phyloP scores from a whole-genome alignment of 352 stramenopile species.

The Globisporangium solare region DNA sequence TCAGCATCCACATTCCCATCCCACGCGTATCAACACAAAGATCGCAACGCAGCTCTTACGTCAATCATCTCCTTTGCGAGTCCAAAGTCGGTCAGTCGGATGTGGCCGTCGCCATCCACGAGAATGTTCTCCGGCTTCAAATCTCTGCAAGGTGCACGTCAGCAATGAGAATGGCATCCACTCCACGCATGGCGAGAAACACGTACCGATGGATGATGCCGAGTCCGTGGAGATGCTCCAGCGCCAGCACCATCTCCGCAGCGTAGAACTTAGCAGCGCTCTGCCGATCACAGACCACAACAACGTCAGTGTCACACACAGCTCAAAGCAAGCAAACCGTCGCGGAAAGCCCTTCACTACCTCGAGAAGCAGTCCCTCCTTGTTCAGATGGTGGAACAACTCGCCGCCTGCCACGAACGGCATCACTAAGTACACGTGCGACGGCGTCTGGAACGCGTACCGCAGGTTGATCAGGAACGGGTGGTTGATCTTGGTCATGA shows the following conservation, averaged over 20 bases:
- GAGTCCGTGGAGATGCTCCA: slow-evolving; percentile 69
- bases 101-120: slow-evolving; percentile 75
- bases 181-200: neutral
- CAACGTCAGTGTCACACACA: neutral
- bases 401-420: slow-evolving; percentile 65
- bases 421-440: slow-evolving; percentile 84
- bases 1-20: neutral
- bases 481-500: slow-evolving; percentile 86
- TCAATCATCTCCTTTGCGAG: slow-evolving; percentile 75
- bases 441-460: slow-evolving; percentile 80
- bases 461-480: slow-evolving; percentile 77
- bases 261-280: slow-evolving; percentile 77
- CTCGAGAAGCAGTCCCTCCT: slow-evolving; percentile 58
- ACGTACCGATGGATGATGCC: slow-evolving; percentile 75
- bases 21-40: neutral
- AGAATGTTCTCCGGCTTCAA: slow-evolving; percentile 86
- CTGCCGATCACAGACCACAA: slow-evolving; percentile 8
- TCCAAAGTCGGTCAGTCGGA: slow-evolving; percentile 83
- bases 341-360: slow-evolving; percentile 2
- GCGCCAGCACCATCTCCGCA: slow-evolving; percentile 76
- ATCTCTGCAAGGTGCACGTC: slow-evolving; percentile 31
- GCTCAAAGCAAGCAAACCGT: neutral
- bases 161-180: slow-evolving; percentile 2
- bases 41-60: slow-evolving; percentile 22
- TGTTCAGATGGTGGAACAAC: slow-evolving; percentile 64